Evolutionary conservation across 2,329 filamentous ascomycete genomes (phyloP).

Genomic region (Raffaelea deltoideospora): DNA sequence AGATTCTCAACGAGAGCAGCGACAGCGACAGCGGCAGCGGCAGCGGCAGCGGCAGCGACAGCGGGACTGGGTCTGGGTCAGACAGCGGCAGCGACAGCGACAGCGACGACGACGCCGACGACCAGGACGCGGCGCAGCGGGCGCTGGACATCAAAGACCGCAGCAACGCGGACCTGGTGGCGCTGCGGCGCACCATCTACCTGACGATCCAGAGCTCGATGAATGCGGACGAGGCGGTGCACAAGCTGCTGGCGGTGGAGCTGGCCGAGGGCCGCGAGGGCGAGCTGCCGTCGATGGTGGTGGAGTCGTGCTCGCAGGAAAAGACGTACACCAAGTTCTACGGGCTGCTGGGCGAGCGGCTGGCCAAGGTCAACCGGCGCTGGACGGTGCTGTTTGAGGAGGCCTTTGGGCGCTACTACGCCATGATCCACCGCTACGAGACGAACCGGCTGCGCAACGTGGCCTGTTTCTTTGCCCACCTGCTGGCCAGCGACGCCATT

Average conservation of each 20-base stretch:
- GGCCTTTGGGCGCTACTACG: constrained; percentile 84
- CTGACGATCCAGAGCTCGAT: constrained; percentile 95
- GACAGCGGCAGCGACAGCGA: constrained; percentile 44
- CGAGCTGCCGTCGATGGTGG: constrained; percentile 89
- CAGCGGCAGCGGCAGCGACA: constrained; percentile 32
- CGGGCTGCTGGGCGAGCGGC: constrained; percentile 82
- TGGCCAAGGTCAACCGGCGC: constrained; percentile 87
- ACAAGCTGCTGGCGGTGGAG: constrained; percentile 92
- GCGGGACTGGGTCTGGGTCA: too few relatives aligned
- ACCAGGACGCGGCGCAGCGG: constrained; percentile 62
- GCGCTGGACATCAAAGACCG: constrained; percentile 95
- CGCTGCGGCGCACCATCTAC: constrained; percentile 86
- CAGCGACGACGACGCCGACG: constrained; percentile 24
- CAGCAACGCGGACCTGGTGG: constrained; percentile 89
- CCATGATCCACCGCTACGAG: constrained; percentile 93
- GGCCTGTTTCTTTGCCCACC: constrained; percentile 84
- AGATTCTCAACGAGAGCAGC: constrained; percentile 87
- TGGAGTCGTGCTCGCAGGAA: constrained; percentile 93
- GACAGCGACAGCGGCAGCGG: constrained; percentile 41
- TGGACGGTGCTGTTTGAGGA: constrained; percentile 91
- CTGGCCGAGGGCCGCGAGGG: constrained; percentile 74
- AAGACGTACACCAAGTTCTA: constrained; percentile 97
- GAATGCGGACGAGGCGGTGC: constrained; percentile 89
- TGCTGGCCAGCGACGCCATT: constrained; percentile 75
- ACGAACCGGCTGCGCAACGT: constrained; percentile 92